Percentiles rank a stretch among this genome's conserved stretches.
Evolutionary conservation across 148 eudicot genomes (phyloP).

Genomic region (Vaccinium darrowii): DNA sequence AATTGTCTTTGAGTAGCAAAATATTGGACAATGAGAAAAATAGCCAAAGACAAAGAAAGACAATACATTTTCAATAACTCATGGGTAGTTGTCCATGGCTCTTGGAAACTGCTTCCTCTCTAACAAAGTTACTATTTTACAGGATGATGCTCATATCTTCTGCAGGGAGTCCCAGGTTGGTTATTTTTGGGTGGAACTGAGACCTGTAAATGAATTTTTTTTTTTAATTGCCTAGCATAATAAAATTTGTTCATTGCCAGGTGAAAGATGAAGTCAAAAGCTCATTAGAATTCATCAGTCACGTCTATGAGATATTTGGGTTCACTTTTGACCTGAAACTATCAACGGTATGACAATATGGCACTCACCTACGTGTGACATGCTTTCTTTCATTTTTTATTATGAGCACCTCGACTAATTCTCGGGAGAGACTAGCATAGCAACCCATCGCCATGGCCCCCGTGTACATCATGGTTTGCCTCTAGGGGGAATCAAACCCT

Average conservation of each 20-base stretch:
- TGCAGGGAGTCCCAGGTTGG: constrained; percentile 96
- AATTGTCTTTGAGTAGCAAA: neutral
- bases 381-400: neutral
- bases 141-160: constrained; percentile 99
- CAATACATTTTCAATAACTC: neutral
- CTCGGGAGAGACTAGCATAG: too few relatives aligned
- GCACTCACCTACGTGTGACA: neutral
- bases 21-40: neutral
- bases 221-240: constrained; percentile 5
- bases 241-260: constrained; percentile 38
- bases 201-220: neutral
- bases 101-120: constrained; percentile 12
- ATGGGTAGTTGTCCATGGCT: neutral
- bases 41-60: neutral
- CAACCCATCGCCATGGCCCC: too few relatives aligned
- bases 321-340: constrained; percentile 91
- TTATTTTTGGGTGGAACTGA: constrained; percentile 19
- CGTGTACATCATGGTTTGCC: too few relatives aligned
- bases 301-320: constrained; percentile 70
- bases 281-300: constrained; percentile 67
- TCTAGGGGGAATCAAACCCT: too few relatives aligned
- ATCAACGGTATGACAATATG: constrained; percentile 63
- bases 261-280: constrained; percentile 91
- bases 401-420: too few relatives aligned
- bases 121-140: constrained; percentile 30